Evolutionary conservation across 176 grass and related monocot species (phyloP).

Genomic region (Bromus sterilis): DNA sequence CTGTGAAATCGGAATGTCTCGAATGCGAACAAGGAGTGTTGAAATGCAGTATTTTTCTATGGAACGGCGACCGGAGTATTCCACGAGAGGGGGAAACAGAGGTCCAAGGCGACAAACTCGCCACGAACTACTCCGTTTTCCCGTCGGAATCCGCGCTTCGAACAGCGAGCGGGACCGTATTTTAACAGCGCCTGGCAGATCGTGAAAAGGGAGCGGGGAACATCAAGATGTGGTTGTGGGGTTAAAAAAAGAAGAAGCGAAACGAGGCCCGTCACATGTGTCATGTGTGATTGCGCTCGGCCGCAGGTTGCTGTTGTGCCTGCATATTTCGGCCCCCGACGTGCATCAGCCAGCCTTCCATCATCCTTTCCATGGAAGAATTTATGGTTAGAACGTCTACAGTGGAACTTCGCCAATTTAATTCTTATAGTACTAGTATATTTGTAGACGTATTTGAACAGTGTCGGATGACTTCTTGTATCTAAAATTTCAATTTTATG

Average conservation of each 20-base stretch:
- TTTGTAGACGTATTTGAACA: no score
- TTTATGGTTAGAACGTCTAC: no score
- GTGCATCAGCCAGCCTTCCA: slow-evolving; percentile 19
- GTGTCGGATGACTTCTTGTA: no score
- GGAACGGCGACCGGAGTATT: not conserved
- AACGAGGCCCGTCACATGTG: no score
- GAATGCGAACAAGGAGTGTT: no score
- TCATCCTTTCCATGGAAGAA: slow-evolving; percentile 8
- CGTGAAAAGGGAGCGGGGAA: slow-evolving; percentile 17
- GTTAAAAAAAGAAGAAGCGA: slow-evolving; percentile 20
- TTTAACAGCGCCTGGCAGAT: slow-evolving; percentile 18
- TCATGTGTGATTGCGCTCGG: no score
- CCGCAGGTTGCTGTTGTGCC: slow-evolving; percentile 2
- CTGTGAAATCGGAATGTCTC: no score
- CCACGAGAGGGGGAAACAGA: slow-evolving; percentile 11
- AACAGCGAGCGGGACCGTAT: not conserved
- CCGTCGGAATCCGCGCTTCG: slow-evolving; percentile 21
- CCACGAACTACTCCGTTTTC: slow-evolving; percentile 29
- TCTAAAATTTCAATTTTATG: no score
- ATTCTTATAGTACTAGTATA: no score
- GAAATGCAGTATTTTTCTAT: no score
- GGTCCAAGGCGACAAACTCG: slow-evolving; percentile 20
- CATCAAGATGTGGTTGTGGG: slow-evolving; percentile 12
- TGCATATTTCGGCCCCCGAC: slow-evolving; percentile 15
- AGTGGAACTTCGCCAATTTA: no score